phyloP scores from a whole-genome alignment of 1,284 basidiomycete genomes.

The Rhodotorula sp. region DNA sequence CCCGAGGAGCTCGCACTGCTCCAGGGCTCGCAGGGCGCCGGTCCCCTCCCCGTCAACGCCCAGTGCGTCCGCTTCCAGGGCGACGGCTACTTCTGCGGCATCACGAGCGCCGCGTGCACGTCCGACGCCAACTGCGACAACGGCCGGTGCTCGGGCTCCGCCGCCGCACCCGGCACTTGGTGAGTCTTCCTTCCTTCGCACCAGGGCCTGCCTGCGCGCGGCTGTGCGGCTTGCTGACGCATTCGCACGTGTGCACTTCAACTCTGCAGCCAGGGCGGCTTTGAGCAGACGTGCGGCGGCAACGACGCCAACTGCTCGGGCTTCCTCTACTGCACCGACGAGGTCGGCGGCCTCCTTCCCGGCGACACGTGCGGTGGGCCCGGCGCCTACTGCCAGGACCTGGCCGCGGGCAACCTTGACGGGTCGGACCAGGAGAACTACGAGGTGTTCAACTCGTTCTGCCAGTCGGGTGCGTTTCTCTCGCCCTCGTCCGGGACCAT shows the following conservation, averaged over 20 bases:
- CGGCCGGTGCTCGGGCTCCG: slow-evolving; percentile 1
- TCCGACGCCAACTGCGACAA: slow-evolving; percentile 12
- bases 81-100: slow-evolving; percentile 33
- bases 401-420: background rate
- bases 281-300: slow-evolving; percentile 8
- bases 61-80: background rate
- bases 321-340: slow-evolving; percentile 5
- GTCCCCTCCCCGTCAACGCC: slow-evolving; percentile 6
- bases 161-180: background rate
- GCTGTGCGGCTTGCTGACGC: background rate
- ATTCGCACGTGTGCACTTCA: background rate
- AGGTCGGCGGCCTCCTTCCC: background rate
- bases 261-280: slow-evolving; percentile 11
- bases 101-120: slow-evolving; percentile 14
- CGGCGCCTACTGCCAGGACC: slow-evolving; percentile 27
- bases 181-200: background rate
- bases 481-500: too few species aligned
- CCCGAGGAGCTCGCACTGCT: background rate
- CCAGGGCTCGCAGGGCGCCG: slow-evolving; percentile 20
- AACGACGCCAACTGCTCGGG: slow-evolving; percentile 25
- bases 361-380: slow-evolving; percentile 15
- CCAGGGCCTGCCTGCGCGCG: too few species aligned
- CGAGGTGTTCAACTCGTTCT: slow-evolving; percentile 17
- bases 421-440: slow-evolving; percentile 6
- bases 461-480: slow-evolving; percentile 1